A percentile compares a stretch with the other conserved stretches of the same genome.
phyloP scores from a whole-genome alignment of 176 grass and related monocot species.

The barley (Hordeum vulgare) region MorexV3_pseudomolecules_assembly NC_058519.1:559828561-559829060 shows the following conservation, averaged over 20 bases:
- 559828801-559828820: constrained; percentile 25
- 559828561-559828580: not conserved
- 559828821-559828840: not conserved
- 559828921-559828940: constrained; percentile 30
- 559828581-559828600: not conserved
- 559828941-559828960: constrained; percentile 4
- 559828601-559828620: not conserved
- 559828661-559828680: not conserved
- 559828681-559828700: not conserved
- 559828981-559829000: constrained; percentile 18
- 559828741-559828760: not conserved
- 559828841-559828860: not conserved
- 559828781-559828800: constrained; percentile 1
- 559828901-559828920: not conserved
- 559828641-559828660: not conserved
- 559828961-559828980: constrained; percentile 22
- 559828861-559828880: not conserved
- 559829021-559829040: constrained; percentile 88
- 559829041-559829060: constrained; percentile 89
- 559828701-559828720: not conserved
- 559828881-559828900: not conserved
- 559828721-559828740: not conserved
- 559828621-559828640: not conserved
- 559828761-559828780: too few species aligned
- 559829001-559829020: constrained; percentile 10